phyloP scores from a whole-genome alignment of 2,329 filamentous ascomycete species.

The Exophiala calicioides region DNA sequence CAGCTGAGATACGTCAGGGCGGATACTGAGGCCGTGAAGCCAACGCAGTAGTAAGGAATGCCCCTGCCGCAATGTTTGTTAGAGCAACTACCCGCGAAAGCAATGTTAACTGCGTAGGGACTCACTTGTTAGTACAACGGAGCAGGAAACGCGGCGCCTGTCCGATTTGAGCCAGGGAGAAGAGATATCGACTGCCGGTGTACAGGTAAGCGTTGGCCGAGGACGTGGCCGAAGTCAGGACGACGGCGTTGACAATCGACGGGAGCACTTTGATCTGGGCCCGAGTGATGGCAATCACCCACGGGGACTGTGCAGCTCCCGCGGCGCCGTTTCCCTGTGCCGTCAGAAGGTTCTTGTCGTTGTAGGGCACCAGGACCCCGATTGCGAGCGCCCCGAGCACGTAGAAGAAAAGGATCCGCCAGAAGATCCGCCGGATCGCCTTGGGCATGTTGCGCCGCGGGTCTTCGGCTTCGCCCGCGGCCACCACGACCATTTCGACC shows the following conservation, averaged over 20 bases:
- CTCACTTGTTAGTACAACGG: slow-evolving; percentile 59
- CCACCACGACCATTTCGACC: no score
- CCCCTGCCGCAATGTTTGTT: no score
- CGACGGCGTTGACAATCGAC: slow-evolving; percentile 71
- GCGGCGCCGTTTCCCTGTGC: slow-evolving; percentile 59
- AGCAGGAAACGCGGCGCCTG: slow-evolving; percentile 59
- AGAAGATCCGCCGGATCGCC: slow-evolving; percentile 74
- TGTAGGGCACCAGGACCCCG: slow-evolving; percentile 67
- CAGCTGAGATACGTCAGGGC: slow-evolving; percentile 71
- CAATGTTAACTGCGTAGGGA: no score
- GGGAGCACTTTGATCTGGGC: slow-evolving; percentile 64
- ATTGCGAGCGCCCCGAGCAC: slow-evolving; percentile 70
- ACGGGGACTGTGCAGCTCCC: slow-evolving; percentile 68
- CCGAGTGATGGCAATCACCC: slow-evolving; percentile 70
- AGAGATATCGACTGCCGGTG: slow-evolving; percentile 53
- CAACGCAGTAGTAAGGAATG: slow-evolving; percentile 67
- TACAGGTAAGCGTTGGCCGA: slow-evolving; percentile 68
- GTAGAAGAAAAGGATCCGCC: slow-evolving; percentile 73
- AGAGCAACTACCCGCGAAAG: no score
- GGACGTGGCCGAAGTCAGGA: slow-evolving; percentile 71
- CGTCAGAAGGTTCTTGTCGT: slow-evolving; percentile 59
- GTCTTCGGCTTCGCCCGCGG: slow-evolving; percentile 68
- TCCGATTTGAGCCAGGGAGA: slow-evolving; percentile 48
- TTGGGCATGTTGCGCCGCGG: slow-evolving; percentile 69
- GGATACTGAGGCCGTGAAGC: slow-evolving; percentile 63